Conservation (phyloP, 805 yeast species). For the Pichia cabralensis region DNA sequence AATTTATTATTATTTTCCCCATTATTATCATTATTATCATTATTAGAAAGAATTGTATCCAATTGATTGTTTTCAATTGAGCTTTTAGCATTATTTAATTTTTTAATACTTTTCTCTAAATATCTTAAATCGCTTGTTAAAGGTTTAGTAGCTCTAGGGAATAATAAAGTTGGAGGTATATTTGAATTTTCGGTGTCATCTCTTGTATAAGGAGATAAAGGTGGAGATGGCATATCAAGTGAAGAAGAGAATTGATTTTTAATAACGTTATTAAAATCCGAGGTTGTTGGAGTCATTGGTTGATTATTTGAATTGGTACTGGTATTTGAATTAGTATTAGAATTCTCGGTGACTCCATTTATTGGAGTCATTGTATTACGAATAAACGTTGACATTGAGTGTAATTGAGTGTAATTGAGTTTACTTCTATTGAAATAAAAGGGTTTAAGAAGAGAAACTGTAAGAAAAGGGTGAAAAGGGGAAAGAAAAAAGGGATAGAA, state of each 20-base stretch:
- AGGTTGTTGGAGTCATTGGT: not conserved
- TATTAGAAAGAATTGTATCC: too few species aligned
- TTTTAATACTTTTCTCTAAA: too few species aligned
- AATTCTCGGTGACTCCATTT: not conserved
- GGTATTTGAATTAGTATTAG: not conserved
- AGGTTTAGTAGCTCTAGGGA: conserved; percentile 18
- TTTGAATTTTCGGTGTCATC: conserved; percentile 19
- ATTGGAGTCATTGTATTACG: conserved; percentile 7
- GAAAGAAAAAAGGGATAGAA: not conserved
- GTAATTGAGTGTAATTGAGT: conserved; percentile 4
- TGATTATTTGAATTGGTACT: too few species aligned
- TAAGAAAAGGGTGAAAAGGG: not conserved
- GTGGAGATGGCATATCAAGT: conserved; percentile 29
- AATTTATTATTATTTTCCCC: too few species aligned
- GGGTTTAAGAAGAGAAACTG: not conserved
- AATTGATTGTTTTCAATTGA: not conserved
- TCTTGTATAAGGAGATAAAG: conserved; percentile 28
- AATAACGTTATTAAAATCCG: not conserved
- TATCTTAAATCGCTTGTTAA: conserved; percentile 10
- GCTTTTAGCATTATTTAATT: not conserved
- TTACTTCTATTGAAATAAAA: not conserved
- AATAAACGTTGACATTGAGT: conserved; percentile 6
- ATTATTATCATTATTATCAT: too few species aligned
- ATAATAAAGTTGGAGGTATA: conserved; percentile 19
- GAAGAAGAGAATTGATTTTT: not conserved